A percentile compares a stretch with the other conserved stretches of the same genome.
These are phyloP conservation scores for Cymbopogon flexuosus DNA, from an alignment of 202 grass and related monocot genomes.

Conservation along the genomic window DNA sequence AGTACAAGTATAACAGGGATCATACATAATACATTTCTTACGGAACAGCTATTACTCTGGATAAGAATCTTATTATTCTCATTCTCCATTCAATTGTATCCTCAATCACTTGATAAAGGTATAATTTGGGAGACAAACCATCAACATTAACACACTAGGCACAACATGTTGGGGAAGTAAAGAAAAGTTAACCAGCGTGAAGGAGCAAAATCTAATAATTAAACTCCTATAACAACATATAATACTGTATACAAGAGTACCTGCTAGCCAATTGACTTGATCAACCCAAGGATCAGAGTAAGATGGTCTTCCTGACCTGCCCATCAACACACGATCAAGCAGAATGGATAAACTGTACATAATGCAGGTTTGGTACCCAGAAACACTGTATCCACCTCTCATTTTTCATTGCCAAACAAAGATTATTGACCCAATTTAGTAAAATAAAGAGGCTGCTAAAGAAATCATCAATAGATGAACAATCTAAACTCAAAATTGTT, in stretches of 20 bases:
- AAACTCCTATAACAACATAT: neutral
- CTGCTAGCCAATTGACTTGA: constrained; percentile 84
- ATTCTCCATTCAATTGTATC: neutral
- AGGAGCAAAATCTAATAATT: neutral
- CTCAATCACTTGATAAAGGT: constrained; percentile 1
- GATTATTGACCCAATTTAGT: neutral
- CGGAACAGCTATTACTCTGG: neutral
- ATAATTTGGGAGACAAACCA: constrained; percentile 12
- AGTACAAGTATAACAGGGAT: neutral
- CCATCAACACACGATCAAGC: constrained; percentile 9
- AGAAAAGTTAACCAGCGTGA: neutral
- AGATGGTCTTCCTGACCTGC: constrained; percentile 81
- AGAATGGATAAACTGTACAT: constrained; percentile 12
- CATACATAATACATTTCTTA: neutral
- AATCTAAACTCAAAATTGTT: neutral
- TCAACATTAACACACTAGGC: constrained; percentile 17
- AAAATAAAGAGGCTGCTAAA: neutral
- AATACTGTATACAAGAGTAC: constrained; percentile 26
- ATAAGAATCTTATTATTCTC: neutral
- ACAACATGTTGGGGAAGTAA: neutral
- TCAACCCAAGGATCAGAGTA: constrained; percentile 82
- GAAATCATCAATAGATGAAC: neutral
- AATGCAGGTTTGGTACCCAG: neutral
- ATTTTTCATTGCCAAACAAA: neutral
- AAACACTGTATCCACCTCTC: neutral